Evolutionary conservation across 2,329 filamentous ascomycete genomes (phyloP).

Genomic region (Exserohilum turcica): DNA sequence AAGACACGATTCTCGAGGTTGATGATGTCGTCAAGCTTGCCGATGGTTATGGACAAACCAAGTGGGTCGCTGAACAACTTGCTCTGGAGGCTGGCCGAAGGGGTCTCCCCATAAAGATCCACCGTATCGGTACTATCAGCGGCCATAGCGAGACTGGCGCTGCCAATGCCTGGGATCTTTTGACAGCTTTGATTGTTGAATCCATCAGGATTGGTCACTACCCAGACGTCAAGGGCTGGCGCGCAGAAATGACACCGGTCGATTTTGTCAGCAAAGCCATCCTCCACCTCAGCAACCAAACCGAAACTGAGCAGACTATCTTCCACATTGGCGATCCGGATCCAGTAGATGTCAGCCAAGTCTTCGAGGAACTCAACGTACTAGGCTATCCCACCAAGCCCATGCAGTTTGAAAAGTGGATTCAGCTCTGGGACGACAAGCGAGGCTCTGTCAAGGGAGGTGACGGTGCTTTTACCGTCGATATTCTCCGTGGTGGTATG

Average conservation of each 20-base stretch:
- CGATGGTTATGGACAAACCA: conserved; percentile 79
- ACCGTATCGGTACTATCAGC: conserved; percentile 77
- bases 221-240: conserved; percentile 75
- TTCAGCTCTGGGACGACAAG: conserved; percentile 73
- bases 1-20: conserved; percentile 69
- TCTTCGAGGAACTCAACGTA: conserved; percentile 68
- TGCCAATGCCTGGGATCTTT: conserved; percentile 77
- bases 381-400: conserved; percentile 73
- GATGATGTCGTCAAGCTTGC: conserved; percentile 70
- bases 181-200: conserved; percentile 77
- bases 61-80: conserved; percentile 80
- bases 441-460: conserved; percentile 67
- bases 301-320: conserved; percentile 64
- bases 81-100: conserved; percentile 71
- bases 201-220: conserved; percentile 73
- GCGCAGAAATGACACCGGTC: conserved; percentile 82
- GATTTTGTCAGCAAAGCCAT: conserved; percentile 80
- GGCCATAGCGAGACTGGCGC: conserved; percentile 76
- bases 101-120: conserved; percentile 72
- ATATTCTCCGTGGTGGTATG: conserved; percentile 81
- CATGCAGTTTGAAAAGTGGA: conserved; percentile 75
- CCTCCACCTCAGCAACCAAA: conserved; percentile 69
- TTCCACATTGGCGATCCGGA: conserved; percentile 77
- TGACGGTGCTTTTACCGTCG: conserved; percentile 75
- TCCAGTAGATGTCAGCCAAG: conserved; percentile 67